phyloP scores from a whole-genome alignment of 192 early-diverging fungal species.

The Borealophlyctis nickersoniae region DNA sequence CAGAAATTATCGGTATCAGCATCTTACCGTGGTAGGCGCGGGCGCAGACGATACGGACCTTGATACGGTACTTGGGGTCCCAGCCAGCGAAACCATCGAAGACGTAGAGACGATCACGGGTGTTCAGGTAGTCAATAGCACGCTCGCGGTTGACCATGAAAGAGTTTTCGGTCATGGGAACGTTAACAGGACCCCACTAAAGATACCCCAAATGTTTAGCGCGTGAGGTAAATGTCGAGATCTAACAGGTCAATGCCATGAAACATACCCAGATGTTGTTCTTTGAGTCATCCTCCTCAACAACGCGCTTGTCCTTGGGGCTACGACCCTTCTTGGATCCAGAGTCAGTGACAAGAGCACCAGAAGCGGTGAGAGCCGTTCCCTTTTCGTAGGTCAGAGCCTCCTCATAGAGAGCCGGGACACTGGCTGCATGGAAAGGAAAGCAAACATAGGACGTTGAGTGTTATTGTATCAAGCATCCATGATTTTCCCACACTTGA shows the following conservation, averaged over 20 bases:
- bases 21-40: constrained; percentile 81
- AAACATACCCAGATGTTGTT: constrained; percentile 95
- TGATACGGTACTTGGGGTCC: constrained; percentile 97
- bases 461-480: background rate
- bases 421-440: constrained; percentile 58
- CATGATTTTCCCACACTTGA: background rate
- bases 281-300: constrained; percentile 80
- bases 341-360: constrained; percentile 87
- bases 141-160: constrained; percentile 96
- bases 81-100: constrained; percentile 98
- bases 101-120: constrained; percentile 86
- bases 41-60: constrained; percentile 91
- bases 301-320: constrained; percentile 96
- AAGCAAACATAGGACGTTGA: background rate
- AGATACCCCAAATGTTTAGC: constrained; percentile 28
- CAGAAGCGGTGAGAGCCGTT: constrained; percentile 84
- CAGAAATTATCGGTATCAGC: background rate
- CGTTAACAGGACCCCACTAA: constrained; percentile 99
- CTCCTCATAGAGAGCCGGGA: constrained; percentile 90
- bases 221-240: constrained; percentile 3
- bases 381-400: constrained; percentile 81
- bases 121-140: constrained; percentile 95
- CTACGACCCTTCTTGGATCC: constrained; percentile 90
- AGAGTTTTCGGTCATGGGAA: constrained; percentile 66
- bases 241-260: constrained; percentile 14